Evolutionary conservation across 2,329 filamentous ascomycete species (phyloP), one percentile per base, ranked within the genome.

Genomic region (Dactylellina parvicollis): DNA sequence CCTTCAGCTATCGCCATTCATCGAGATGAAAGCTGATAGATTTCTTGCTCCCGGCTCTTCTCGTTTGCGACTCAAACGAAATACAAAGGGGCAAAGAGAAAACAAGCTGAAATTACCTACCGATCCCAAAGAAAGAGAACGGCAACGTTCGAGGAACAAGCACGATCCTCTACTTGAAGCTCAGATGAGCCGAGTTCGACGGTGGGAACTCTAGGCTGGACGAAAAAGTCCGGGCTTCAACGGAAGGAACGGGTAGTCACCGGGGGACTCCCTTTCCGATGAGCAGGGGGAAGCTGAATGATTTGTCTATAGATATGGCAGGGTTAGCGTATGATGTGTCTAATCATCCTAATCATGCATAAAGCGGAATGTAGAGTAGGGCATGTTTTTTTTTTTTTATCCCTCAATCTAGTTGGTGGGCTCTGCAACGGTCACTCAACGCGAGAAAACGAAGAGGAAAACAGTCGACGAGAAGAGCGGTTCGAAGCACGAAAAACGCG

Each of bases 261-360:
- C 67, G 67, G 67, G 67, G 61, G 67, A 65, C 42, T 59, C 34
- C 40, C 59, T 72, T 24, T 36, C 34, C 47, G 26, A 42, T n/a
- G 20, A 55, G 60, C 34, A 55, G 50, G 32, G 28, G 28, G 50
- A 64, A 66, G 30, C 32, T 38, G 14, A 54, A 52, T 64, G 44
- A 61, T 56, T 55, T 54, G 57, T 62, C 67, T 72, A 65, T 55
- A 32, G 28, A 72, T 34, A 65, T 54, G 52, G 46, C 24, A 72
- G 59, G 67, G 57, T 72, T 72, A 72, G 67, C 54, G 67, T 64
- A 62, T 72, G 59, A 65, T 52, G 67, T 72, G 67, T 72, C 59
- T 72, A 64, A 54, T 59, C 59, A 64, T 55, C 57, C 52, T 59
- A 65, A 57, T 65, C 67, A 72, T 72, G 67, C 67, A 65, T 72